Percentiles rank a stretch among this genome's conserved stretches.
phyloP scores from a whole-genome alignment of 2,329 filamentous ascomycete species.

The Penicillium fuscoglaucum region DNA sequence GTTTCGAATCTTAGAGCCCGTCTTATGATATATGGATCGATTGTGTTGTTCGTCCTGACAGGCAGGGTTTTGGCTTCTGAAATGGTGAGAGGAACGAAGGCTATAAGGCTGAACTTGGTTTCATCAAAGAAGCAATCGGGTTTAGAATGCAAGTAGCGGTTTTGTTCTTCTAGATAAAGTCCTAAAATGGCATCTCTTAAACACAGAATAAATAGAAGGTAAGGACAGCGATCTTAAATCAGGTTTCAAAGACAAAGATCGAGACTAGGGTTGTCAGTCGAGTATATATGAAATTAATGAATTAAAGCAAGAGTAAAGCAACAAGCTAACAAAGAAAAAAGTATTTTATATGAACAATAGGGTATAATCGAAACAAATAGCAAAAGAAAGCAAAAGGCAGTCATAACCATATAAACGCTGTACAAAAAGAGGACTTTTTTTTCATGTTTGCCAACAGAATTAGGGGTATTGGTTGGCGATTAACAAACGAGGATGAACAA shows the following conservation, averaged over 20 bases:
- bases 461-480: constrained; percentile 3
- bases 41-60: too few relatives aligned
- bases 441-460: neutral
- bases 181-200: too few relatives aligned
- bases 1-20: too few relatives aligned
- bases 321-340: neutral
- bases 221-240: too few relatives aligned
- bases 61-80: too few relatives aligned
- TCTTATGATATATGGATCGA: too few relatives aligned
- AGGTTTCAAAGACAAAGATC: neutral
- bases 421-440: constrained; percentile 4
- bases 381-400: neutral
- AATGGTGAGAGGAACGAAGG: too few relatives aligned
- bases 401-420: neutral
- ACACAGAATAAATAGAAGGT: too few relatives aligned
- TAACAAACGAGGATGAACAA: neutral
- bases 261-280: neutral
- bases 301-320: neutral
- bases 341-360: neutral
- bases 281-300: neutral
- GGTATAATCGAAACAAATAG: constrained; percentile 3
- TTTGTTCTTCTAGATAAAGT: too few relatives aligned
- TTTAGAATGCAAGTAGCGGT: too few relatives aligned
- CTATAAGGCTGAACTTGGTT: too few relatives aligned
- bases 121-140: too few relatives aligned